Base-by-base conservation (phyloP, 768 basidiomycete species). In the Suillus americanus region DNA sequence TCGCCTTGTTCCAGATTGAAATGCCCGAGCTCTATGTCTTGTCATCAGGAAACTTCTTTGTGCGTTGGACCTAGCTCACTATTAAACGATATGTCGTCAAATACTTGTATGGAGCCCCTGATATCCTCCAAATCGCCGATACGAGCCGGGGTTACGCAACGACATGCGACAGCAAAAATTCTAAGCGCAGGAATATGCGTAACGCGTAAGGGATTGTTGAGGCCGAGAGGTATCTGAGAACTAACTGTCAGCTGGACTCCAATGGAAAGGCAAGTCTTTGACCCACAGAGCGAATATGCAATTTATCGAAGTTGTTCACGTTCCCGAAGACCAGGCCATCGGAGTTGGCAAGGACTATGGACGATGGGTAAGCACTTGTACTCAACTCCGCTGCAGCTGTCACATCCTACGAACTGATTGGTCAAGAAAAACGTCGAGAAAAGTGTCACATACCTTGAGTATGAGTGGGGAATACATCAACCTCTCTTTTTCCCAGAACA, bases 271-370 rank as follows among this genome's bases (percentile, higher is more conserved):
- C 5, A 23, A 57, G 25, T 28, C 3, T 28, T 14, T 14, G 38
- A 66, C 84, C 67, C 73, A 93, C 93, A 41, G 92, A 85, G 63
- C 88, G 87, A 54, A 96, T 87, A 69, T 96, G 91, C 74, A 95
- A 81, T 74, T 91, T 92, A 67, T 91, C 86, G 13, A 94, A 79
- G 65, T 89, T 84, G 38, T 80, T 78, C 14, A 94, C 82, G 6
- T 78, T 78, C 9, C 94, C 94, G 53, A 97, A 85, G 56, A 84
- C 76, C 18, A 95, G 74, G 0, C 82, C 78, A 6, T 79, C 79
- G 0, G 81, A 72, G 3, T 85, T 83, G 12, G 85, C 85, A 50
- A 94, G 73, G 25, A 91, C 69, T n/a, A 94, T 74, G 1, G 87
- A 85, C 1, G 81, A 79, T 28, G 76, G 74, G 76, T 86, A 88